Percentiles rank a stretch among this genome's conserved stretches.
Conservation (phyloP, 164 flowering plant species). For the Vitis rotundifolia region DNA sequence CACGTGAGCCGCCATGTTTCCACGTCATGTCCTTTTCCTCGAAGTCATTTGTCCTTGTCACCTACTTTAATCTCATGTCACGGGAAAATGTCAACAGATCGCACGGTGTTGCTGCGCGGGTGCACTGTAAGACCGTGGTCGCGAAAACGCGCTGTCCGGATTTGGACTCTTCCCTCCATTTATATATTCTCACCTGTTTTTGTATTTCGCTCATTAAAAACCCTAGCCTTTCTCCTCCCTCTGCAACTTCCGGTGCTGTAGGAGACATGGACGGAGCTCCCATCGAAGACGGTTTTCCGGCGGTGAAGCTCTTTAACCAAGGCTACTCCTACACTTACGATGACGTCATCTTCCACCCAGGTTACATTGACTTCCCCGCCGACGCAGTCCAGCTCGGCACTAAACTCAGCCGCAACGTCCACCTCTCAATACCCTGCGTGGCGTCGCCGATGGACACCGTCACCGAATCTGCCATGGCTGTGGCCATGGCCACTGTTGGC, state of each 20-base stretch:
- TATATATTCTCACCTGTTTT: too few species aligned
- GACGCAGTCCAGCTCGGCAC: slow-evolving; percentile 70
- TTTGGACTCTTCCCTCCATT: too few species aligned
- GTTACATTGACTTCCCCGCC: slow-evolving; percentile 85
- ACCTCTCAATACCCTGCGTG: slow-evolving; percentile 71
- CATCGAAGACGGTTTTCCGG: slow-evolving; percentile 75
- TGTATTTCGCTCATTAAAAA: not conserved
- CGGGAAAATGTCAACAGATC: too few species aligned
- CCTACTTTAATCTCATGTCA: too few species aligned
- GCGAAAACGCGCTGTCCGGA: too few species aligned
- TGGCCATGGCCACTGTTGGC: slow-evolving; percentile 86
- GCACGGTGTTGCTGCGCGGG: too few species aligned
- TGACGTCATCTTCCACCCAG: slow-evolving; percentile 89
- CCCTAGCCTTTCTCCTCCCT: not conserved
- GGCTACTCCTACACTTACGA: slow-evolving; percentile 93
- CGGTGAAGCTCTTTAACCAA: slow-evolving; percentile 61
- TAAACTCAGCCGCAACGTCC: slow-evolving; percentile 60
- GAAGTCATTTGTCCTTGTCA: too few species aligned
- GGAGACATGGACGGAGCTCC: slow-evolving; percentile 17
- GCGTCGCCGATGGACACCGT: slow-evolving; percentile 98
- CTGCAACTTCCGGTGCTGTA: not conserved
- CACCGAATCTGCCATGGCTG: slow-evolving; percentile 83
- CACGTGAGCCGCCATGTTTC: too few species aligned
- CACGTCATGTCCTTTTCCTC: too few species aligned
- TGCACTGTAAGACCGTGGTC: too few species aligned